These are phyloP conservation scores for Microcyclosporella mali DNA, from an alignment of 2,329 filamentous ascomycete species.

Conservation along the genomic window DNA sequence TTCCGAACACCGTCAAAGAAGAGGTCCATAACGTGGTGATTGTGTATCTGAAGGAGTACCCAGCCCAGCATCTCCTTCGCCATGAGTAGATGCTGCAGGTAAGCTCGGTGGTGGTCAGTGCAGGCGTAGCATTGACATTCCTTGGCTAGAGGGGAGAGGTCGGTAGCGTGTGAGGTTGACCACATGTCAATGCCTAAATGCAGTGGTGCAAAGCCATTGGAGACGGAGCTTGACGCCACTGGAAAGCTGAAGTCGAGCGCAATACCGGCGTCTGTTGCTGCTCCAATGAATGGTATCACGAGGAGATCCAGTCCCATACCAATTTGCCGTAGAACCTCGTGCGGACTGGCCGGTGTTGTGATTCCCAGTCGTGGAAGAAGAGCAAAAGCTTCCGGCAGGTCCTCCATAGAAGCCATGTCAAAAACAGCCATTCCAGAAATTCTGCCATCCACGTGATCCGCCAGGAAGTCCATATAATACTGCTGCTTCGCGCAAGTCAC, in stretches of 20 bases:
- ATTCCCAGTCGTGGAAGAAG: constrained; percentile 69
- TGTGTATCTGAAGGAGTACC: constrained; percentile 88
- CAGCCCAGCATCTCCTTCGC: constrained; percentile 97
- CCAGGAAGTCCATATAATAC: constrained; percentile 69
- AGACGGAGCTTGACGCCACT: constrained; percentile 2
- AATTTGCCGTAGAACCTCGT: constrained; percentile 70
- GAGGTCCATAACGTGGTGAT: constrained; percentile 62
- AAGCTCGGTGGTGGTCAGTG: constrained; percentile 75
- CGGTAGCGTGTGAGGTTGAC: constrained; percentile 53
- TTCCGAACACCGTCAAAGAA: constrained; percentile 69
- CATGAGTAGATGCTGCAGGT: constrained; percentile 75
- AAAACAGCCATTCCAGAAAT: constrained; percentile 73
- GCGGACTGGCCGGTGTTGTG: constrained; percentile 62
- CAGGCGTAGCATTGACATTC: constrained; percentile 79
- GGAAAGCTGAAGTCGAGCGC: constrained; percentile 76
- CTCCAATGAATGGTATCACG: constrained; percentile 67
- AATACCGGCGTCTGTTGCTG: constrained; percentile 75
- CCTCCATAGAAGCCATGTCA: constrained; percentile 61
- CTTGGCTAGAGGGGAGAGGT: constrained; percentile 55
- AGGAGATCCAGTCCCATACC: constrained; percentile 73
- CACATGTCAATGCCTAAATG: constrained; percentile 76
- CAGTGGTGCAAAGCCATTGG: constrained; percentile 19
- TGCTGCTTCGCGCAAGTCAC: constrained; percentile 69
- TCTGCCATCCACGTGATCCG: constrained; percentile 53
- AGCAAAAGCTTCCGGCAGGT: constrained; percentile 57